Evolutionary conservation across 1,284 basidiomycete genomes (phyloP), one percentile per base, ranked within the genome.

Genomic region (Naganishia cerealis): DNA sequence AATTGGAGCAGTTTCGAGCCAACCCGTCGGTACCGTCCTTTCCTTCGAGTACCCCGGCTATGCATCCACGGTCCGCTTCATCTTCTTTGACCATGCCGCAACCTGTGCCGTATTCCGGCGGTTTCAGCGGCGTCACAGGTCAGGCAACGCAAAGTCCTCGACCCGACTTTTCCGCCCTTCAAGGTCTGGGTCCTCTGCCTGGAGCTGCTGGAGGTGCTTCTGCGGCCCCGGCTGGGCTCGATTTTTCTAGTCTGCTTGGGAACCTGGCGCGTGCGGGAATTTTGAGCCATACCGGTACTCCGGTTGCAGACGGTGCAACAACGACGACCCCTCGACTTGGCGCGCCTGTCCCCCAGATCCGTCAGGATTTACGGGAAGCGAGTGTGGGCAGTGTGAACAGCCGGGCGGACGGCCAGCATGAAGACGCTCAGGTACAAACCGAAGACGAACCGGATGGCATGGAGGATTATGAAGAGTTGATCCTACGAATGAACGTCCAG

Each of bases 401-500:
- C 33, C 42, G 38, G 15, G 65, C 36, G 3, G 54, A 33, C 9
- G 40, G 38, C 21, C 33, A 42, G 15, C 43, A 39, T 33, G 52
- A 46, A 54, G 54, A 6, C 54, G 54, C 24, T 10, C 6, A 10
- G 29, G 33, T 13, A 58, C 42, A 53, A 8, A 18, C 43, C 40
- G 39, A 43, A 13, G 65, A 69, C 18, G 68, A 69, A 24, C 57
- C 48, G 26, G 68, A 69, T 38, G 68, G 58, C 6, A 79, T 84
- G 70, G 87, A 88, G 46, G 83, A 84, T 21, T 94, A 96, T 78
- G 85, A 90, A 72, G 85, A 86, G 68, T 82, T 85, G 38, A 85
- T 97, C 13, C 81, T 96, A 18, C 81, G 84, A 4, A 84, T 90
- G 70, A 84, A 86, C 66, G 83, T 94, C 65, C 86, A 85, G 67